Percentiles rank a stretch among this genome's conserved stretches.
Conservation (phyloP, 1,139 yeast species). For the Debaryomycetaceae sp. region DNA sequence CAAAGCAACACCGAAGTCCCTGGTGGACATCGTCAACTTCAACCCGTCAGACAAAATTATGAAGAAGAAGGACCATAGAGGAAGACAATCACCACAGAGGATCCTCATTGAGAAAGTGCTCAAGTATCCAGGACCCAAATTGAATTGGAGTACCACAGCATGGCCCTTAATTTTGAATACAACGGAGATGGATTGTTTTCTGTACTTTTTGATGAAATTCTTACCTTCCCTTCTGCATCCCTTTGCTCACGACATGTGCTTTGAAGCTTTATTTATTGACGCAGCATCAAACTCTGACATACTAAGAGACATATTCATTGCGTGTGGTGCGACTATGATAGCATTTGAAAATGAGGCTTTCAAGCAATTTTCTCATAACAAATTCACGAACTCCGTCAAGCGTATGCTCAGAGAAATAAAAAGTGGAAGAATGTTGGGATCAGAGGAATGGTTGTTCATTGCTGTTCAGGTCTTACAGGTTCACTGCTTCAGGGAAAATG, state of each 20-base stretch:
- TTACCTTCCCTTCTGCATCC: slow-evolving; percentile 6
- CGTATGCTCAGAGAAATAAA: slow-evolving; percentile 1
- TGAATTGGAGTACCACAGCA: not conserved
- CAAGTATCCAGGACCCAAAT: not conserved
- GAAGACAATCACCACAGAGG: not conserved
- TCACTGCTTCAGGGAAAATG: slow-evolving; percentile 3
- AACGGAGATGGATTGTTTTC: not conserved
- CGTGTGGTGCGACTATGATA: slow-evolving; percentile 6
- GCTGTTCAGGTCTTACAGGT: slow-evolving; percentile 6
- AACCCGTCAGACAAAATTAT: no score
- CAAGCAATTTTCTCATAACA: slow-evolving; percentile 3
- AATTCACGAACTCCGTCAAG: slow-evolving; percentile 1
- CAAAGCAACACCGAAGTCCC: no score
- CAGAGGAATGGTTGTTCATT: slow-evolving; percentile 6
- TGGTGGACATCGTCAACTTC: no score
- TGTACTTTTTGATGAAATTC: slow-evolving; percentile 3
- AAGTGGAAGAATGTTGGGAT: not conserved
- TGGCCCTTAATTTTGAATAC: not conserved
- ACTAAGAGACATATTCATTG: slow-evolving; percentile 3
- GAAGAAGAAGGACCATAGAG: not conserved
- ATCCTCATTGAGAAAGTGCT: not conserved
- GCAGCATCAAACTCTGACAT: slow-evolving; percentile 1
- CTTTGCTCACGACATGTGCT: slow-evolving; percentile 1
- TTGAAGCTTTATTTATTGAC: slow-evolving; percentile 1
- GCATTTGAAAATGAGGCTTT: slow-evolving; percentile 3